Percentiles rank a stretch among this genome's conserved stretches.
Evolutionary conservation across 495 filamentous ascomycete species (phyloP).

Genomic region (Aspergillus sparsus): DNA sequence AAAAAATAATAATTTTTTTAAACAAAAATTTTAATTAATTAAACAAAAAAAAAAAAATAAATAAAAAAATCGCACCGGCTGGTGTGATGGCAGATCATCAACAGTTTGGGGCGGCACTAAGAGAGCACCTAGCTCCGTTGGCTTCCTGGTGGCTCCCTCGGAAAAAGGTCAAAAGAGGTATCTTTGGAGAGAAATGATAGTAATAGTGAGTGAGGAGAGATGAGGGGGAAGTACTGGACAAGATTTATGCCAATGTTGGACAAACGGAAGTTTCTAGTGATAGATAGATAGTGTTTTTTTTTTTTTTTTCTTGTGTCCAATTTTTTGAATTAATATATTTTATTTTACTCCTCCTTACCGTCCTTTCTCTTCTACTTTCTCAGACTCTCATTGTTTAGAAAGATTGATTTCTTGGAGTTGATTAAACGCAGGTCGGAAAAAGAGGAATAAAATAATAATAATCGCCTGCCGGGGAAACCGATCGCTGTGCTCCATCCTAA

Average conservation of each 20-base stretch:
- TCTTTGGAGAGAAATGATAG: background rate
- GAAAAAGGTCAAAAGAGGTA: constrained; percentile 1
- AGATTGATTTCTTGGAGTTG: background rate
- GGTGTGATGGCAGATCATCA: constrained; percentile 28
- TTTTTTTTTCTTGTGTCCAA: background rate
- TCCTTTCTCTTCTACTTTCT: background rate
- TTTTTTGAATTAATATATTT: background rate
- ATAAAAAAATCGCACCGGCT: constrained; percentile 9
- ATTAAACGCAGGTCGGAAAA: background rate
- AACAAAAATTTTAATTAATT: constrained; percentile 3
- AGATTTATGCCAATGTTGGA: constrained; percentile 6
- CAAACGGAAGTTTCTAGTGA: constrained; percentile 3
- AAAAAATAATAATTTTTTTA: background rate
- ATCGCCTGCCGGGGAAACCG: constrained; percentile 4
- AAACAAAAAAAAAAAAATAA: constrained; percentile 11
- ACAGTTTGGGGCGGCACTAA: constrained; percentile 20
- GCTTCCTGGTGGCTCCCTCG: background rate
- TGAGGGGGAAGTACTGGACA: constrained; percentile 5
- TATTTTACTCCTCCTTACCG: background rate
- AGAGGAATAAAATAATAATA: background rate
- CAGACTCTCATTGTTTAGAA: background rate
- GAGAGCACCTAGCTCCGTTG: constrained; percentile 14
- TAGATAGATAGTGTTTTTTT: background rate
- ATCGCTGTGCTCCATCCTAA: constrained; percentile 17
- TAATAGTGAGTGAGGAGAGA: background rate